Evolutionary conservation across 2,329 filamentous ascomycete genomes (phyloP).

Genomic region (Sordariomycetes sp.): DNA sequence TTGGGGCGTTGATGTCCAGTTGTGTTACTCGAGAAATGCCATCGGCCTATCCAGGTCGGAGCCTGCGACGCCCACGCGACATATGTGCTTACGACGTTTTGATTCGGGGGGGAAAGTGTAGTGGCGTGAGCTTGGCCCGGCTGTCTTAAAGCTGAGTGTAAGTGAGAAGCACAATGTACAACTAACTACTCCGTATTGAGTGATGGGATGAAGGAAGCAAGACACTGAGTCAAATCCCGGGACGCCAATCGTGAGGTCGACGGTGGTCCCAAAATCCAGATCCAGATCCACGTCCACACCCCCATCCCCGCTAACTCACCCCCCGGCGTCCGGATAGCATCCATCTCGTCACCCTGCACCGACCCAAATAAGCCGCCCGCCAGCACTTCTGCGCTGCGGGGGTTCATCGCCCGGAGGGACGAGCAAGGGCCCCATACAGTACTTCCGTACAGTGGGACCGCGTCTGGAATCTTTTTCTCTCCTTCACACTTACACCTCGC

Average conservation of each 20-base stretch:
- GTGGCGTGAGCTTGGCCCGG: neutral
- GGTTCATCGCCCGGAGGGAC: neutral
- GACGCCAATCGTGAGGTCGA: neutral
- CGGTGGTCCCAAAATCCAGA: too few relatives aligned
- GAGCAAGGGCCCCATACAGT: conserved; percentile 1
- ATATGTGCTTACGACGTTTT: neutral
- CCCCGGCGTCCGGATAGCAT: neutral
- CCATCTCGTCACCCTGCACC: neutral
- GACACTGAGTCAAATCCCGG: neutral
- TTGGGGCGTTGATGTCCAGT: neutral
- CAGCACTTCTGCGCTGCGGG: neutral
- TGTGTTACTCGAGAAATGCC: neutral
- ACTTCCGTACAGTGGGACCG: conserved; percentile 4
- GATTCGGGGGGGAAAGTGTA: neutral
- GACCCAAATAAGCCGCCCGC: neutral
- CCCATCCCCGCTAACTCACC: neutral
- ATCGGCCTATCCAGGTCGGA: neutral
- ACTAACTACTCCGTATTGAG: neutral
- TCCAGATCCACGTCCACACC: neutral
- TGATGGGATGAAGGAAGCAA: neutral
- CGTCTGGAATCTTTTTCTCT: conserved; percentile 1
- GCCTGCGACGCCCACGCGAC: neutral
- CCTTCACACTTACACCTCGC: conserved; percentile 2
- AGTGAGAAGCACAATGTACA: neutral
- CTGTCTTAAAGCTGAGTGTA: neutral